A percentile compares a stretch with the other conserved stretches of the same genome.
Evolutionary conservation across 305 asterid species (phyloP).

Genomic region (Fraxinus greggii): DNA sequence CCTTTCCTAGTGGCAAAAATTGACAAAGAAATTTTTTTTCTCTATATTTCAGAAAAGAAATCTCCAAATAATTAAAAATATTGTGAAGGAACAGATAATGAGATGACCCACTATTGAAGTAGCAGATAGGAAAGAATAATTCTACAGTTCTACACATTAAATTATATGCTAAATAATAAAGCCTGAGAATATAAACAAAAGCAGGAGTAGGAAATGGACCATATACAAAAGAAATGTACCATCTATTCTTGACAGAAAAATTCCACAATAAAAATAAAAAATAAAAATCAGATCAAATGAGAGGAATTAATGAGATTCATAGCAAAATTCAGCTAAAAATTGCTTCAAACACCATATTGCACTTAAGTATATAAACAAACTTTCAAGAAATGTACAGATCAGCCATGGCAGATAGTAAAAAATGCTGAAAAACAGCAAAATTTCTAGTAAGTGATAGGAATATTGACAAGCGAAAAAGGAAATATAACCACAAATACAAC

Average conservation of each 20-base stretch:
- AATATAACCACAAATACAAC: neutral
- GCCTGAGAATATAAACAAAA: neutral
- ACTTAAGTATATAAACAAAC: neutral
- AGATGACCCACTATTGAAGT: neutral
- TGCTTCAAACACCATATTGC: neutral
- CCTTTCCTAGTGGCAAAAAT: conserved; percentile 4
- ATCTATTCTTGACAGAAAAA: neutral
- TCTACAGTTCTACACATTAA: neutral
- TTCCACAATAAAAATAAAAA: neutral
- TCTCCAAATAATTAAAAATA: neutral
- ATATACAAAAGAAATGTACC: neutral
- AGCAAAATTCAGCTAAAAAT: neutral
- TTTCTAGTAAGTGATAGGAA: neutral
- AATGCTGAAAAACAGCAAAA: neutral
- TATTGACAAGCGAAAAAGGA: neutral
- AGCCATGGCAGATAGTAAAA: neutral
- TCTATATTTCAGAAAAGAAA: neutral
- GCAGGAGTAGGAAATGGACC: neutral
- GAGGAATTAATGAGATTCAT: neutral
- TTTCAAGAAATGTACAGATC: neutral
- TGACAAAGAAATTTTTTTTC: neutral
- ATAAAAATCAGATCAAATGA: neutral
- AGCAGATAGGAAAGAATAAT: neutral
- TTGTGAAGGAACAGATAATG: neutral
- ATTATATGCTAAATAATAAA: neutral